phyloP scores from a whole-genome alignment of 495 filamentous ascomycete species.

The Penicillium lagena region DNA sequence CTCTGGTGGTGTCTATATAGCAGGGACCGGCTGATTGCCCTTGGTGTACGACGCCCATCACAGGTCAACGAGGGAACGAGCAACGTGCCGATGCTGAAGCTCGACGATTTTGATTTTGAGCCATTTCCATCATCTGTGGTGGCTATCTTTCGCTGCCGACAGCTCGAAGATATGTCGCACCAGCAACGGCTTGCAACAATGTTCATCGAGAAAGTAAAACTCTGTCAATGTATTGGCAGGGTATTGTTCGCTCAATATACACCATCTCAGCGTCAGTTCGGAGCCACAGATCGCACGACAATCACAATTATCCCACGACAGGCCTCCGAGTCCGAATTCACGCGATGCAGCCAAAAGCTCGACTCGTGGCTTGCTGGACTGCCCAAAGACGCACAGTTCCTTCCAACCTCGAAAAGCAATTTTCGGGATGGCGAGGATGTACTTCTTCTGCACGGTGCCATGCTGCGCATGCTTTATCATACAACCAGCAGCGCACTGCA shows the following conservation, averaged over 20 bases:
- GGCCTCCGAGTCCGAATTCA: constrained; percentile 61
- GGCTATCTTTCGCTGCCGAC: constrained; percentile 29
- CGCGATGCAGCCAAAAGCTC: constrained; percentile 62
- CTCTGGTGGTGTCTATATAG: constrained; percentile 92
- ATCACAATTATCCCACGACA: constrained; percentile 79
- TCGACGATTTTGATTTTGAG: constrained; percentile 73
- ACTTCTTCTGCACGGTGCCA: constrained; percentile 64
- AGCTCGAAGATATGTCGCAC: constrained; percentile 34
- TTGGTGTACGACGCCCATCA: constrained; percentile 78
- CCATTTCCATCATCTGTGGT: constrained; percentile 45
- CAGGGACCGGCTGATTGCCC: constrained; percentile 79
- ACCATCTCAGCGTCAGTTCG: constrained; percentile 53
- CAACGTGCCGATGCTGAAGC: constrained; percentile 73
- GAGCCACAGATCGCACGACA: constrained; percentile 63
- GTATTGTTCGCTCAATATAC: constrained; percentile 81
- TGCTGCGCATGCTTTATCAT: constrained; percentile 82
- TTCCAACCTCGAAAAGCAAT: constrained; percentile 24
- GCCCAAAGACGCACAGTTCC: constrained; percentile 47
- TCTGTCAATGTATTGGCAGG: constrained; percentile 74
- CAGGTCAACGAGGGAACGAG: constrained; percentile 82
- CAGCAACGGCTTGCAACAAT: constrained; percentile 70
- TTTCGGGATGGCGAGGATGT: constrained; percentile 42
- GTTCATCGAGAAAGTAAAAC: constrained; percentile 83
- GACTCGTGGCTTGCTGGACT: constrained; percentile 62
- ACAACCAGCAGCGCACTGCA: constrained; percentile 81